Evolutionary conservation across 352 stramenopile species (phyloP).

Genomic region (Pythium brachiatum): DNA sequence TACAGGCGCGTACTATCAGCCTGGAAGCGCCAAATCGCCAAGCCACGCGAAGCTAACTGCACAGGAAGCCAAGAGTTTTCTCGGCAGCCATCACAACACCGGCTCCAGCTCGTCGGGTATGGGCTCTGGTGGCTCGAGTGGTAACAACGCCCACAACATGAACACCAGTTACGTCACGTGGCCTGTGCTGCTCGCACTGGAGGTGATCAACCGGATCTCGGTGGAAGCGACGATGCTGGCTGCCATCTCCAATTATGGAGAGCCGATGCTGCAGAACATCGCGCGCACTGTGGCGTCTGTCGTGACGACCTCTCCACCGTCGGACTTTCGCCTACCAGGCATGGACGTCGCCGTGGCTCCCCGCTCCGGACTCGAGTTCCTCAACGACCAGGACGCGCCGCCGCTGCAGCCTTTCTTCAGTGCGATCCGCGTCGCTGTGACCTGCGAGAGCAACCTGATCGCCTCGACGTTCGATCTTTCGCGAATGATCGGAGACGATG

Average conservation of each 20-base stretch:
- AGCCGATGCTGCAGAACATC: slow-evolving; percentile 55
- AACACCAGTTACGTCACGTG: slow-evolving; percentile 79
- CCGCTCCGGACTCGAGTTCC: slow-evolving; percentile 69
- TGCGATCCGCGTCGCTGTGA: slow-evolving; percentile 72
- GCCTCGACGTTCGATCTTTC: slow-evolving; percentile 76
- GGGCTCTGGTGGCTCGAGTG: slow-evolving; percentile 7
- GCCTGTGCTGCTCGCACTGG: slow-evolving; percentile 74
- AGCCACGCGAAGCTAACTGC: slow-evolving; percentile 49
- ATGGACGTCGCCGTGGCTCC: slow-evolving; percentile 35
- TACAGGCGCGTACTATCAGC: slow-evolving; percentile 63
- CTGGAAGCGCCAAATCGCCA: slow-evolving; percentile 49
- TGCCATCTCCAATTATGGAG: slow-evolving; percentile 60
- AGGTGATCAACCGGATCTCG: slow-evolving; percentile 78
- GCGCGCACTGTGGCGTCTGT: slow-evolving; percentile 69
- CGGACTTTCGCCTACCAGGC: slow-evolving; percentile 58
- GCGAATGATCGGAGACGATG: slow-evolving; percentile 37
- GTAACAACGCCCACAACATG: slow-evolving; percentile 18
- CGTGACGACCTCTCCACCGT: slow-evolving; percentile 72
- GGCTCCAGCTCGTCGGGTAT: slow-evolving; percentile 27
- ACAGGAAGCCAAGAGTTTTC: slow-evolving; percentile 67
- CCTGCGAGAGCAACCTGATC: slow-evolving; percentile 73
- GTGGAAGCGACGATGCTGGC: slow-evolving; percentile 64
- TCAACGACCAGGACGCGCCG: slow-evolving; percentile 83
- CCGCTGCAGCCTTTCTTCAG: slow-evolving; percentile 76
- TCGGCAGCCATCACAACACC: slow-evolving; percentile 28